Evolutionary conservation across 805 yeast species (phyloP), one percentile per base, ranked within the genome.

Genomic region (Saccharomycopsis fermentans): DNA sequence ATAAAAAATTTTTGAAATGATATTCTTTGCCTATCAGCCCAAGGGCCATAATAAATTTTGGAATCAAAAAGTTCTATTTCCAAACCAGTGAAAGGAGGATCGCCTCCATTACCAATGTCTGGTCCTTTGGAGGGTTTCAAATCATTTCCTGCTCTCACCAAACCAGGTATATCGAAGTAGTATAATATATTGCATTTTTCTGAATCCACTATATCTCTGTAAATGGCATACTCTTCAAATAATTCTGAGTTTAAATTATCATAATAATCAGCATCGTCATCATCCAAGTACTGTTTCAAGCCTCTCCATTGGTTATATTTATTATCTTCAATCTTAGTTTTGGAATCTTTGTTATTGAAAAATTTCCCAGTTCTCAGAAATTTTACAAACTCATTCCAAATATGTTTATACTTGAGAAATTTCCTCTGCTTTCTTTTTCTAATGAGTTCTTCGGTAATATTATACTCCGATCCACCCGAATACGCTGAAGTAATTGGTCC

Each of bases 11-110:
- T 71, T 58, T 85, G 90, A 9, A 91, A 65, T 1, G 83, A 79
- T 1, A 75, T 76, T 17, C 96, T 69, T 69, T 94, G 96, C 39
- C 92, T 81, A 60, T 94, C 96, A 0, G 97, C 87, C 97, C 97
- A 92, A 0, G 99, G 96, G 0, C 99, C 99, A 67, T 89, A 91
- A 64, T 85, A 85, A 1, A 90, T 71, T 0, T 87, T 83, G 0
- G 90, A 82, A 57, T 80, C 78, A 1, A 79, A 75, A 1, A 89
- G 63, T 14, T 74, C 75, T 8, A 91, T 55, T 56, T 85, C 85
- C 6, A 85, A 64, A 0, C 91, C 91, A 67, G 77, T 74, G 52
- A 73, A 74, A 0, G 90, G 90, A 0, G 85, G 73, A 3, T 76
- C 62, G 3, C 83, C 87, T 36, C 80, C 75, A 60, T 81, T 81